Base-by-base conservation (phyloP, 2,329 filamentous ascomycete genomes). In the Purpureocillium takamizusanense region DNA sequence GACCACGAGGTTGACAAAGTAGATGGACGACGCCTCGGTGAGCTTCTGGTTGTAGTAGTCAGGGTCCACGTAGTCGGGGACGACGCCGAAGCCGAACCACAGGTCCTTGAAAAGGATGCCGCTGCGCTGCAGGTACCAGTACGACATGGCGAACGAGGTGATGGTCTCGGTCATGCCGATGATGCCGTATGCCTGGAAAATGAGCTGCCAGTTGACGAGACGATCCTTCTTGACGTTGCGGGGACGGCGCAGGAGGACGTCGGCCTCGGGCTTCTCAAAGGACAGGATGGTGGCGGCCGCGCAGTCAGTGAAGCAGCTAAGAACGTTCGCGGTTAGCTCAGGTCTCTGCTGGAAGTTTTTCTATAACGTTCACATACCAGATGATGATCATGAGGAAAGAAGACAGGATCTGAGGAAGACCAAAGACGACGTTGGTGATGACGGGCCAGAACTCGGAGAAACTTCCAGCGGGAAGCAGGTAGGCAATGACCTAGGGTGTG, bases 381-480 rank as follows among this genome's bases (percentile, higher is more conserved):
- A 79, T 78, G 40, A 78, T 70, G 33, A 79, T 79, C 73, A 87
- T 86, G 35, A 87, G 68, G 51, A 86, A 87, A 1, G 76, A 81
- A 3, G 76, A 82, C 12, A 87, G 65, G 35, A 85, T 78, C 53
- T 87, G 83, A 0, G 83, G 83, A 3, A 87, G 65, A 15, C 83
- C 83, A 44, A 87, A 83, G 2, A 78, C 55, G 15, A 87, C 77
- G 41, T 81, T 85, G 2, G 79, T 83, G 57, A 87, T 72, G 32
- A 88, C 78, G 0, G 83, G 83, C 82, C 79, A 76, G 57, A 88
- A 82, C 54, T 88, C 83, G 37, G 74, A 76, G 55, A 85, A 87
- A n/a, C 68, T 76, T 2, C 83, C 83, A 0, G 83, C 83, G 0
- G 83, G 82, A 0, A 87, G 67, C 3, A 87, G 66, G 51, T 87